A percentile compares a stretch with the other conserved stretches of the same genome.
phyloP scores from a whole-genome alignment of 1,284 basidiomycete genomes.

The Papiliotrema terrestris region DNA sequence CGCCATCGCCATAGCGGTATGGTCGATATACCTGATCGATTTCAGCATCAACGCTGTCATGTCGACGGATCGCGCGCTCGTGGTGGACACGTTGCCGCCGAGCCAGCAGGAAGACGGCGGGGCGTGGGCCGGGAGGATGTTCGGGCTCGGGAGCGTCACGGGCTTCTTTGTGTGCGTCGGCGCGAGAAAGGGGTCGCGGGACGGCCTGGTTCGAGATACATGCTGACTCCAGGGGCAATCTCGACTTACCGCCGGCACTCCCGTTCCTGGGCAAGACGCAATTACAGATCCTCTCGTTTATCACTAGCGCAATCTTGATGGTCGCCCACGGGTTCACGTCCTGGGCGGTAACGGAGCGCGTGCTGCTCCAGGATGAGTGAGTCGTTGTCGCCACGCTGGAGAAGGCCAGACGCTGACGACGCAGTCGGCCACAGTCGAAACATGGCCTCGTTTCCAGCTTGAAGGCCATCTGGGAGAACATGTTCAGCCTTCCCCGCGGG shows the following conservation, averaged over 20 bases:
- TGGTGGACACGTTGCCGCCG: slow-evolving; percentile 56
- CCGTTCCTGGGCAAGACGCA: slow-evolving; percentile 69
- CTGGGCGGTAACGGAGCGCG: slow-evolving; percentile 68
- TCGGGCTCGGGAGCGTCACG: slow-evolving; percentile 72
- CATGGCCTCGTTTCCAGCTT: slow-evolving; percentile 34
- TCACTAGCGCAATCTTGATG: slow-evolving; percentile 52
- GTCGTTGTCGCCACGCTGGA: slow-evolving; percentile 7
- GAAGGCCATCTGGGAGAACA: slow-evolving; percentile 61
- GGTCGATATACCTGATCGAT: slow-evolving; percentile 85
- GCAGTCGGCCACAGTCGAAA: slow-evolving; percentile 42
- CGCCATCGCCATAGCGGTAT: slow-evolving; percentile 68
- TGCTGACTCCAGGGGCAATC: slow-evolving; percentile 55
- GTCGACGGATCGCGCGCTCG: slow-evolving; percentile 51
- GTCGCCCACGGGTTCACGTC: slow-evolving; percentile 57
- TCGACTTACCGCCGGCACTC: slow-evolving; percentile 63
- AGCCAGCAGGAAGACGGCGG: slow-evolving; percentile 78
- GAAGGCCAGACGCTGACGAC: slow-evolving; percentile 3
- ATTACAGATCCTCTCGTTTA: slow-evolving; percentile 63
- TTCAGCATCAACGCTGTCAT: slow-evolving; percentile 79
- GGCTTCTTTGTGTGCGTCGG: slow-evolving; percentile 77
- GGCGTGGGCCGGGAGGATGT: slow-evolving; percentile 91
- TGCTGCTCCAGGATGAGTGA: slow-evolving; percentile 58
- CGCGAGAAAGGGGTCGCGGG: too few species aligned
- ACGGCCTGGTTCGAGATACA: too few species aligned
- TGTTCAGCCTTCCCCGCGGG: slow-evolving; percentile 63